These are phyloP conservation scores for Glycine soja DNA, from an alignment of 306 rosid genomes.

Conservation along the genomic window DNA sequence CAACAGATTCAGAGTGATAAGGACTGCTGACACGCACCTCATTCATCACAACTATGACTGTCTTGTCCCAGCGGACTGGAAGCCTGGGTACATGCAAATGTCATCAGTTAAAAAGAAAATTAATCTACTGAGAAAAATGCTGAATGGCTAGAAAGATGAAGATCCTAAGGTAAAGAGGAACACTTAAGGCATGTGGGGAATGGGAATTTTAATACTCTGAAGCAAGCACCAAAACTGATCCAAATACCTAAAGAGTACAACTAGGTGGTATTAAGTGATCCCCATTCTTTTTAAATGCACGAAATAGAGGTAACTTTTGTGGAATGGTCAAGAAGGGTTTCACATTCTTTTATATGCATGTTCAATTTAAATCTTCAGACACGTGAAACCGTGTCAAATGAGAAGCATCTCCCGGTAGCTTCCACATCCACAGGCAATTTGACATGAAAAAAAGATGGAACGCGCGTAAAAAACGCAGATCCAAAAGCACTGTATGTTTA, in stretches of 20 bases:
- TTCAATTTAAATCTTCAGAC: no score
- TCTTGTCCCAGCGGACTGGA: conserved; percentile 99
- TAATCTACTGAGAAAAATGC: neutral
- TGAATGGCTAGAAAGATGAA: neutral
- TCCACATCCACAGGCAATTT: no score
- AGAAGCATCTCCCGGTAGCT: no score
- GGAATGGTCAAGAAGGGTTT: neutral
- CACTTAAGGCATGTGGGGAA: neutral
- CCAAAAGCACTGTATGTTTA: no score
- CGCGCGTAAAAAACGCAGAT: no score
- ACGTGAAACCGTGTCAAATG: no score
- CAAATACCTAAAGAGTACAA: neutral
- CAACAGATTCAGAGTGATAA: conserved; percentile 86
- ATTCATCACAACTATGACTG: conserved; percentile 93
- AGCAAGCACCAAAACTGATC: conserved; percentile 10
- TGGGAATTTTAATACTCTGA: neutral
- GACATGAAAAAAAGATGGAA: no score
- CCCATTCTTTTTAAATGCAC: neutral
- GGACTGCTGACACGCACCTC: conserved; percentile 94
- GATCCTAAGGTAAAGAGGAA: neutral
- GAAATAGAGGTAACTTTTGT: neutral
- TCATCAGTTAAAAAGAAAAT: conserved; percentile 35
- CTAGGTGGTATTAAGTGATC: neutral
- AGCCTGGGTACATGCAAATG: conserved; percentile 66
- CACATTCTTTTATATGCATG: neutral